Base-by-base conservation (phyloP, 2,329 filamentous ascomycete genomes). In the Colletotrichum sp. region DNA sequence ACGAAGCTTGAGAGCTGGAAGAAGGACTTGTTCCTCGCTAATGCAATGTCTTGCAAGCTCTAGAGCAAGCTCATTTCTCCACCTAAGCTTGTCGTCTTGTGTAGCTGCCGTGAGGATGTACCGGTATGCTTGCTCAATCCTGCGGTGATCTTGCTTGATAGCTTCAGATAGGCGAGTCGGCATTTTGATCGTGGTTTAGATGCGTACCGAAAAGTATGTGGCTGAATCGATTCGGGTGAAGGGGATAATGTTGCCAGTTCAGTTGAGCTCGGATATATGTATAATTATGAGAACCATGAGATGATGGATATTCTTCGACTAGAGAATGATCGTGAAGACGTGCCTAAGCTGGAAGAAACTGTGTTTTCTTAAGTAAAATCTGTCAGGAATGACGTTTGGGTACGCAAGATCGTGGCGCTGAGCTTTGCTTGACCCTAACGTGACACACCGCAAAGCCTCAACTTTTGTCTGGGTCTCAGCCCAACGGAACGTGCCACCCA, bases 11-110 rank as follows among this genome's bases (percentile, higher is more conserved):
- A 76, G 67, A 12, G 26, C 30, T 3, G 75, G 75, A 6, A 75
- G 60, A n/a, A 76, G 55, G 4, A 76, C 36, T 44, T 71, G 62
- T 28, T 75, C 71, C 22, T 76, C 75, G 26, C 71, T 75, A 22
- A 75, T 64, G 26, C 75, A 76, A 26, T 76, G 75, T 16, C 75
- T n/a, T n/a, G 75, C 75, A 8, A 76, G 75, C 30, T 76, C 75
- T 6, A 76, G 72, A 1, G 66, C 72, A 10, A 76, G 57, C 22
- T 75, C 75, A 12, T 71, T 71, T 12, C 71, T 71, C 75, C 75
- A 76, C 4, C 52, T 44, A 24, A 71, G n/a, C 18, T 75, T 75
- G 10, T 76, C 75, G 2, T 75, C 66, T 3, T 36, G 7, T 2
- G 39, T 62, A 3, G 60, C 39, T 15, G 75, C 63, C 7, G 71